Base-by-base conservation (phyloP, 2,329 filamentous ascomycete species). In the Pyrenophora teres region DNA sequence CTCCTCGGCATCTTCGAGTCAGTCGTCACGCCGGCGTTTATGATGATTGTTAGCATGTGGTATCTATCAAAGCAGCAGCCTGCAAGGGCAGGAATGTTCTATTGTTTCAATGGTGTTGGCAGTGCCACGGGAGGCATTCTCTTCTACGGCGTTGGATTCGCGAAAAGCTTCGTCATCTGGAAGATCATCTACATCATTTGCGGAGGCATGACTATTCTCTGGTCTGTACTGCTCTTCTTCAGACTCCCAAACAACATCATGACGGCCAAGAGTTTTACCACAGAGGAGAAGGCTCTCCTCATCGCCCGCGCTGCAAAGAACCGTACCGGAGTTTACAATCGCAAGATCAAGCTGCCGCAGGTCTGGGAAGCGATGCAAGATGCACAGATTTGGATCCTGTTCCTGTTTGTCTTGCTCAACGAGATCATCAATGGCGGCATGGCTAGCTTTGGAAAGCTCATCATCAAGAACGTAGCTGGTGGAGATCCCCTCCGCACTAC, bases 371-470 rank as follows among this genome's bases (percentile, higher is more conserved):
- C 79, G 0, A 61, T 79, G 6, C 32, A 65, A 4, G 78, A 80
- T 45, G 69, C 75, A 0, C 77, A 80, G 57, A 71, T 79, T 6
- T 78, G 76, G 76, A 64, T 79, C 1, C 54, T 78, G 4, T 77
- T 77, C 45, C 52, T 78, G 1, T 80, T 76, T 46, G 75, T 75
- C 3, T 67, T 84, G 0, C 65, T 82, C 15, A 84, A 84, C 49
- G 81, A 84, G 57, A 69, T 75, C 2, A 77, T 83, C 56, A 84
- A 77, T 41, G 80, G 80, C 3, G 82, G 81, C 0, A 66, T 82
- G 7, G 77, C 81, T 4, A 83, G 81, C 57, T 84, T 84, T 55
- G 78, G 79, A 33, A 83, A 81, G 47, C 74, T 82, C 18, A 83
- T 84, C 46, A 76, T 83, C 62, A 82, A 83, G 49, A 76, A 78